Conservation (phyloP, 768 basidiomycete species). For the Pholiota microspora region DNA sequence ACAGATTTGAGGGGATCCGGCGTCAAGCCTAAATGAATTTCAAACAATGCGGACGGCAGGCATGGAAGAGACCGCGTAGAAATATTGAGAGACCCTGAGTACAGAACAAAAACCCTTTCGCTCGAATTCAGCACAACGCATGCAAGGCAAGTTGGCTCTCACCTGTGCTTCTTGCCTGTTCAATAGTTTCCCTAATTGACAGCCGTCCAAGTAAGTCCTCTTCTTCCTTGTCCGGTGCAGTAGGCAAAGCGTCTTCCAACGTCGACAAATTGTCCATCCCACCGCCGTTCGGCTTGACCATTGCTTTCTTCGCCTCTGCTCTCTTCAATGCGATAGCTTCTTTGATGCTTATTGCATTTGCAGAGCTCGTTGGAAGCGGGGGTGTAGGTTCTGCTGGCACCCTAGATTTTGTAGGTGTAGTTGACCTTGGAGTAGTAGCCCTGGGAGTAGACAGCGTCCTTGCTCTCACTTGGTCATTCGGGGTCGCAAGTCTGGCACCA, state of each 20-base stretch:
- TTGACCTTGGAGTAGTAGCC: no score
- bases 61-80: slow-evolving; percentile 71
- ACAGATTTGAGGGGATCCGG: slow-evolving; percentile 70
- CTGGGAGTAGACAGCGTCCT: slow-evolving; percentile 23
- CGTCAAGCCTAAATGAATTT: slow-evolving; percentile 74
- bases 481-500: slow-evolving; percentile 19
- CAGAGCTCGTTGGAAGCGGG: slow-evolving; percentile 8
- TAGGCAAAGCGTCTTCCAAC: slow-evolving; percentile 50
- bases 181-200: slow-evolving; percentile 71
- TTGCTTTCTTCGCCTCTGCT: slow-evolving; percentile 72
- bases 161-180: slow-evolving; percentile 78
- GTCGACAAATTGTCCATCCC: slow-evolving; percentile 33
- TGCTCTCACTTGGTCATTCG: slow-evolving; percentile 16
- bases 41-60: slow-evolving; percentile 75
- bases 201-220: slow-evolving; percentile 63
- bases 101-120: slow-evolving; percentile 31
- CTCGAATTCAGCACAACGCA: slow-evolving; percentile 43
- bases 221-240: slow-evolving; percentile 32
- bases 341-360: slow-evolving; percentile 49
- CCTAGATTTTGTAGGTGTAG: slow-evolving; percentile 15
- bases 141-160: slow-evolving; percentile 26
- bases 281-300: slow-evolving; percentile 20
- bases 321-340: slow-evolving; percentile 79
- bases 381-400: neutral
- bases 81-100: slow-evolving; percentile 71